Evolutionary conservation across 768 basidiomycete species (phyloP).

Genomic region (Tricholoma hemisulphureum): DNA sequence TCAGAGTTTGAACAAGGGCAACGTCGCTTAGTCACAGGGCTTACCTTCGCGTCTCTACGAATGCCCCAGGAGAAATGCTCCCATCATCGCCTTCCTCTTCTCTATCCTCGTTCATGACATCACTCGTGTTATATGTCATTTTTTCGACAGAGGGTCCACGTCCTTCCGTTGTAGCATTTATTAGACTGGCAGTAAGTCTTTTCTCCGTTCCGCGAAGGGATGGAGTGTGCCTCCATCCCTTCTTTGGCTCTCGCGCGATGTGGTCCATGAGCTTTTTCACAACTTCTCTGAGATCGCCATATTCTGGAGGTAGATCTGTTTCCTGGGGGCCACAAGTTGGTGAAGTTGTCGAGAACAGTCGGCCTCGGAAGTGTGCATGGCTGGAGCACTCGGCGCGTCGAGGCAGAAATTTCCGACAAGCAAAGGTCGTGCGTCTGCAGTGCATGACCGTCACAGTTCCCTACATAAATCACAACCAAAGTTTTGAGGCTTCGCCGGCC

Average conservation of each 20-base stretch:
- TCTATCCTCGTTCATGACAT: constrained; percentile 7
- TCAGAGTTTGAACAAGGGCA: constrained; percentile 2
- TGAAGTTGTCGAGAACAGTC: not conserved
- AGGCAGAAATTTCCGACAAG: constrained; percentile 4
- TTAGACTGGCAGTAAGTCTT: constrained; percentile 24
- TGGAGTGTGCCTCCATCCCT: constrained; percentile 37
- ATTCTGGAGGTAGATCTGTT: constrained; percentile 6
- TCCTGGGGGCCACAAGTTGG: not conserved
- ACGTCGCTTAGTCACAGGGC: constrained; percentile 10
- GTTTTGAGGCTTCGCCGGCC: constrained; percentile 15
- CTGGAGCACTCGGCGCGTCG: not conserved
- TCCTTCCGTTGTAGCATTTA: constrained; percentile 1
- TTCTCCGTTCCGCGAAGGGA: constrained; percentile 40
- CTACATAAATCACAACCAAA: not conserved
- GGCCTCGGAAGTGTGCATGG: not conserved
- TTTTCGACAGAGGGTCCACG: constrained; percentile 16
- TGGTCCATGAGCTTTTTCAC: constrained; percentile 35
- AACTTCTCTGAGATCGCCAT: constrained; percentile 13
- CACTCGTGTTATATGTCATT: constrained; percentile 11
- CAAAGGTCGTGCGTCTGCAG: constrained; percentile 8
- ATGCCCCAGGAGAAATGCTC: constrained; percentile 42
- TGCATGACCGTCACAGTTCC: not conserved
- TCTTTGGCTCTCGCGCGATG: constrained; percentile 22
- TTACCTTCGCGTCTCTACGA: constrained; percentile 53
- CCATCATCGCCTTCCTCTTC: constrained; percentile 17